phyloP scores from a whole-genome alignment of 371 early-diverging fungal genomes.

The Mucor indicus region DNA sequence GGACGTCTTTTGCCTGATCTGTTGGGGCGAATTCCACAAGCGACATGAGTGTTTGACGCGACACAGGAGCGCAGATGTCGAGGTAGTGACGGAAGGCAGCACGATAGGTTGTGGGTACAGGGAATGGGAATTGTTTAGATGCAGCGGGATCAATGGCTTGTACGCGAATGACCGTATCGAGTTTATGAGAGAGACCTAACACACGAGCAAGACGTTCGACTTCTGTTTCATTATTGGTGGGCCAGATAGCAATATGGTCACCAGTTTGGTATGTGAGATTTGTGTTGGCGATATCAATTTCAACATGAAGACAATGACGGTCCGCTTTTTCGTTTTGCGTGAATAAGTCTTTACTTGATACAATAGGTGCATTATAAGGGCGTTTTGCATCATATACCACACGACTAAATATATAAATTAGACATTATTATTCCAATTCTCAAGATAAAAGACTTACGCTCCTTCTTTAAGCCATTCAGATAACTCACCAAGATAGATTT shows the following conservation, averaged over 20 bases:
- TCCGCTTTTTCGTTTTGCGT: conserved; percentile 54
- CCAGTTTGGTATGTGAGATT: conserved; percentile 87
- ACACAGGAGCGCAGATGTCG: conserved; percentile 76
- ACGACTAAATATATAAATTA: conserved; percentile 16
- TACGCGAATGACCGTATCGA: conserved; percentile 63
- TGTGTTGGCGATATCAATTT: conserved; percentile 80
- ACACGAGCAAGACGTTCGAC: conserved; percentile 63
- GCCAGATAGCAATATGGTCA: conserved; percentile 95
- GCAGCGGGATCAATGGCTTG: conserved; percentile 64
- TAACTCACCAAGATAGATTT: conserved; percentile 63
- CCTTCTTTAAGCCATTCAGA: conserved; percentile 32
- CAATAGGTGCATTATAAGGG: conserved; percentile 71
- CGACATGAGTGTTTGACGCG: conserved; percentile 61
- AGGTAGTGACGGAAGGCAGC: conserved; percentile 88
- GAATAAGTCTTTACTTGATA: conserved; percentile 69
- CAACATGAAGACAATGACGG: conserved; percentile 90
- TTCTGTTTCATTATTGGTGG: conserved; percentile 78
- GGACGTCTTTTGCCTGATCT: conserved; percentile 45
- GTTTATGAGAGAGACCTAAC: conserved; percentile 62
- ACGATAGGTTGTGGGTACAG: conserved; percentile 83
- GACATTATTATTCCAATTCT: not conserved
- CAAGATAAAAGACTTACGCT: conserved; percentile 9
- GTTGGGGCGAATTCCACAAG: conserved; percentile 59
- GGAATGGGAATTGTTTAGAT: conserved; percentile 80
- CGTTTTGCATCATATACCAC: conserved; percentile 72